A percentile compares a stretch with the other conserved stretches of the same genome.
Conservation (phyloP, 2,329 filamentous ascomycete species). For the Meredithiella fracta region DNA sequence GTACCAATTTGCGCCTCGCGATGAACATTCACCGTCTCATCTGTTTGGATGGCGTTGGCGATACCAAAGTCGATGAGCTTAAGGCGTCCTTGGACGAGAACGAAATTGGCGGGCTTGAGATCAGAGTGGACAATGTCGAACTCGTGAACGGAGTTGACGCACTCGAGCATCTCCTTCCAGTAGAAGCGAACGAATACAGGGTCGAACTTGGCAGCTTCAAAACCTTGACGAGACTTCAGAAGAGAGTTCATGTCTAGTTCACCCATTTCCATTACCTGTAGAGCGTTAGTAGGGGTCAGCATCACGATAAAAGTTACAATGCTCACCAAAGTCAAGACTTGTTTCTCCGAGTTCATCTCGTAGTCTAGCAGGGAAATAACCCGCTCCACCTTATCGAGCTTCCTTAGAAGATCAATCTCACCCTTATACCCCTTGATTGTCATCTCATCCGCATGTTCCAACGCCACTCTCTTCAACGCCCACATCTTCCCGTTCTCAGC, state of each 20-base stretch:
- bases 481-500: slow-evolving; percentile 94
- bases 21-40: slow-evolving; percentile 94
- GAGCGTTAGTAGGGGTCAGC: background rate
- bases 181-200: slow-evolving; percentile 88
- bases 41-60: slow-evolving; percentile 87
- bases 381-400: slow-evolving; percentile 67
- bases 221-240: slow-evolving; percentile 55
- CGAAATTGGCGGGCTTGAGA: slow-evolving; percentile 92
- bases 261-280: slow-evolving; percentile 86
- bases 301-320: too few species aligned
- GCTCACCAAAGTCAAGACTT: slow-evolving; percentile 68
- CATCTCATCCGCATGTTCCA: slow-evolving; percentile 74
- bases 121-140: slow-evolving; percentile 93
- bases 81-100: slow-evolving; percentile 73
- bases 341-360: slow-evolving; percentile 85
- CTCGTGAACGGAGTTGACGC: slow-evolving; percentile 74
- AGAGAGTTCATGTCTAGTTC: slow-evolving; percentile 85
- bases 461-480: slow-evolving; percentile 78
- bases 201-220: slow-evolving; percentile 62
- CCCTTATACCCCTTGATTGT: slow-evolving; percentile 81
- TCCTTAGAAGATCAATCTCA: slow-evolving; percentile 80
- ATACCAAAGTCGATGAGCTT: slow-evolving; percentile 99
- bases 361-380: slow-evolving; percentile 85
- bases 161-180: slow-evolving; percentile 99
- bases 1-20: slow-evolving; percentile 90